Evolutionary conservation across 257 asterid species (phyloP).

Genomic region (Echites panduratus): DNA sequence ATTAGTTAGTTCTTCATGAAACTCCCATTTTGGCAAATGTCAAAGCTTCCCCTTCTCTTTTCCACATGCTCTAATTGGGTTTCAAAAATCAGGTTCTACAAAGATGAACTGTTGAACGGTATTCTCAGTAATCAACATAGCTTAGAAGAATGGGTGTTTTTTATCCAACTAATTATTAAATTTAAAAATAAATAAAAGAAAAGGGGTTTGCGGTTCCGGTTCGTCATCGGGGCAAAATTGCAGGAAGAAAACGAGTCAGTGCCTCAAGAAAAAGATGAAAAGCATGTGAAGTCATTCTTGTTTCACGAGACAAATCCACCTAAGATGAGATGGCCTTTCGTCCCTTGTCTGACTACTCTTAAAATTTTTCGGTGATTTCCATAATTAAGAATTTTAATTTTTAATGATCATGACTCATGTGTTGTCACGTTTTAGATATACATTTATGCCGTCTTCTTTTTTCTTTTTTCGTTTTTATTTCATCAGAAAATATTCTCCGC

Average conservation of each 20-base stretch:
- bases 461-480: not conserved
- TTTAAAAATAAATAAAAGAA: too few relatives aligned
- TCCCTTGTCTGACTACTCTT: too few relatives aligned
- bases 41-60: not conserved
- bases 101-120: too few relatives aligned
- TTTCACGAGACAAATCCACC: slow-evolving; percentile 24
- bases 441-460: not conserved
- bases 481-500: not conserved
- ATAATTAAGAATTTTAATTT: not conserved
- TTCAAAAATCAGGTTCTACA: not conserved
- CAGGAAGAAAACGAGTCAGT: too few relatives aligned
- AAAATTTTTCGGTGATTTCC: slow-evolving; percentile 11
- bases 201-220: too few relatives aligned
- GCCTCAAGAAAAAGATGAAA: not conserved
- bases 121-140: too few relatives aligned
- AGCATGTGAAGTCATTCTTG: slow-evolving; percentile 27
- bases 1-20: not conserved
- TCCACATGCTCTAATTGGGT: not conserved
- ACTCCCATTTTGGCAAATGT: not conserved
- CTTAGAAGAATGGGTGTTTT: too few relatives aligned
- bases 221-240: not conserved
- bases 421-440: not conserved
- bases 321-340: slow-evolving; percentile 22
- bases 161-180: too few relatives aligned
- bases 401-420: too few relatives aligned